These are phyloP conservation scores for Juglanconis sp. DNA, from an alignment of 2,329 filamentous ascomycete genomes.

Conservation along the genomic window DNA sequence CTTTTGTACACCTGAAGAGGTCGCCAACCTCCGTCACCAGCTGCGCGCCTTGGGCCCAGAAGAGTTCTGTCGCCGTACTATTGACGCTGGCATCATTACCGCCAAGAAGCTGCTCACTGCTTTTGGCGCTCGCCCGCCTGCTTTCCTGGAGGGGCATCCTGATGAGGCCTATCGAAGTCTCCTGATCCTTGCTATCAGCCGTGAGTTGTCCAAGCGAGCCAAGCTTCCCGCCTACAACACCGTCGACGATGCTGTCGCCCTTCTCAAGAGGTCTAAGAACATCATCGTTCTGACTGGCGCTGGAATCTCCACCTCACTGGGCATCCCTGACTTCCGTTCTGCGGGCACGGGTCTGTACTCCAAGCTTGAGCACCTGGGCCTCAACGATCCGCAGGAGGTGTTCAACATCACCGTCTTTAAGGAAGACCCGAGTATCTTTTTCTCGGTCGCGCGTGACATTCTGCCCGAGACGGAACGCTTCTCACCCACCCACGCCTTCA, in stretches of 20 bases:
- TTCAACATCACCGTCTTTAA: conserved; percentile 89
- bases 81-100: conserved; percentile 66
- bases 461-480: conserved; percentile 75
- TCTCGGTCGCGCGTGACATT: conserved; percentile 86
- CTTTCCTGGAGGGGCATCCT: conserved; percentile 67
- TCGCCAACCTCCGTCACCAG: conserved; percentile 63
- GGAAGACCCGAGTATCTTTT: conserved; percentile 85
- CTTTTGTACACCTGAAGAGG: conserved; percentile 66
- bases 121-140: conserved; percentile 73
- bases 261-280: conserved; percentile 73
- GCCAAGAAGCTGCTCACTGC: conserved; percentile 83
- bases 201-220: conserved; percentile 76
- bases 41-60: conserved; percentile 74
- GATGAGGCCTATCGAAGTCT: conserved; percentile 75
- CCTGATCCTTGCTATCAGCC: conserved; percentile 71
- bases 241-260: conserved; percentile 77
- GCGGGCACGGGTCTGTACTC: conserved; percentile 91
- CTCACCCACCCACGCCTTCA: conserved; percentile 92
- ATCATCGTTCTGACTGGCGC: conserved; percentile 94
- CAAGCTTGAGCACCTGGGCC: conserved; percentile 72
- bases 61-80: conserved; percentile 70
- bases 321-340: conserved; percentile 95
- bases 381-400: conserved; percentile 85
- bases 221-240: conserved; percentile 80
- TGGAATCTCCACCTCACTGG: conserved; percentile 92